Evolutionary conservation across 1,284 basidiomycete genomes (phyloP).

Genomic region (Grifola frondosa): DNA sequence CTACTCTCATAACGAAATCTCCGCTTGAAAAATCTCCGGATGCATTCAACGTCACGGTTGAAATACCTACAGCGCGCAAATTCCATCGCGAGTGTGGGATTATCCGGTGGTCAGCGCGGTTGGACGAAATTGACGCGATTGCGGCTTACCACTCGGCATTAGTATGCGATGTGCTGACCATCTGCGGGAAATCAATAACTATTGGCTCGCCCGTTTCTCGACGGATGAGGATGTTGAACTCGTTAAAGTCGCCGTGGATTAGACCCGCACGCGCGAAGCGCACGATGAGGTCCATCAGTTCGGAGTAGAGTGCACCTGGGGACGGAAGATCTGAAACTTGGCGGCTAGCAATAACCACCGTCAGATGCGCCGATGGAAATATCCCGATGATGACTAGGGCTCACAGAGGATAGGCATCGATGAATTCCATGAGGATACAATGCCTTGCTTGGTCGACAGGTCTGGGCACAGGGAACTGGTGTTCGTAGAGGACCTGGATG

Average conservation of each 20-base stretch:
- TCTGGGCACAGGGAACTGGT: slow-evolving; percentile 90
- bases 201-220: slow-evolving; percentile 82
- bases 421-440: slow-evolving; percentile 93
- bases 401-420: slow-evolving; percentile 94
- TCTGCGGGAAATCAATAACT: slow-evolving; percentile 99
- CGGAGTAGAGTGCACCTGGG: slow-evolving; percentile 88
- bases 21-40: slow-evolving; percentile 90
- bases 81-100: background rate
- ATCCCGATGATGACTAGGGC: slow-evolving; percentile 27
- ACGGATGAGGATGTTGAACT: slow-evolving; percentile 96
- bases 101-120: background rate
- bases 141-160: slow-evolving; percentile 90
- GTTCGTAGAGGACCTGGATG: slow-evolving; percentile 83
- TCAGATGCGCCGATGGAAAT: slow-evolving; percentile 7
- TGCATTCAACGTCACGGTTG: slow-evolving; percentile 96
- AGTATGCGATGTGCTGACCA: slow-evolving; percentile 96
- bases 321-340: slow-evolving; percentile 84
- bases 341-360: slow-evolving; percentile 52
- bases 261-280: slow-evolving; percentile 91
- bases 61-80: slow-evolving; percentile 77
- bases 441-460: slow-evolving; percentile 96
- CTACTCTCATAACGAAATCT: slow-evolving; percentile 92
- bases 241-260: slow-evolving; percentile 99
- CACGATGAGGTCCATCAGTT: slow-evolving; percentile 94
- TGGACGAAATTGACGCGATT: background rate